Evolutionary conservation across 1,284 basidiomycete genomes (phyloP), one percentile per base, ranked within the genome.

Genomic region (Gymnopus androsaceus): DNA sequence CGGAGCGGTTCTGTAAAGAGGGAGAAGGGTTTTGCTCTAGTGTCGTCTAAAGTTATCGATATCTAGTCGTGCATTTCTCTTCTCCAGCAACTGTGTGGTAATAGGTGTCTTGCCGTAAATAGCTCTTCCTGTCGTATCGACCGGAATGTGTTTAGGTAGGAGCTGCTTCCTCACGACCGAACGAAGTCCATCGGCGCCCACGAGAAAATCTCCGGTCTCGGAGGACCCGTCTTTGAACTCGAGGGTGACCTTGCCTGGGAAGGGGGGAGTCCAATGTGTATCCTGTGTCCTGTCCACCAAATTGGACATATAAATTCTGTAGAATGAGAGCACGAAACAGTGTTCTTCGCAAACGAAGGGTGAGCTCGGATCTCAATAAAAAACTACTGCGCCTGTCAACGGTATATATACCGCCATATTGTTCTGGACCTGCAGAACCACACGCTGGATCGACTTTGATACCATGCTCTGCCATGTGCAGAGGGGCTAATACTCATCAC

Each of bases 401-500:
- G n/a, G 50, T 51, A 30, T 41, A 51, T 11, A 51, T 38, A n/a
- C 45, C 30, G 30, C 25, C 42, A 45, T 41, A 27, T 19, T 27
- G 21, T 15, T n/a, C 9, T 21, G 42, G n/a, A n/a, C n/a, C 25
- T 25, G 21, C 15, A 25, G 42, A 41, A 41, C n/a, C n/a, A n/a
- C 14, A 7, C 31, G 9, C 8, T 25, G 7, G 2, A 25, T 6
- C 42, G n/a, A 8, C 42, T 15, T 11, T 3, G 42, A 11, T 15
- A 5, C 17, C n/a, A 11, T 30, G 14, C 19, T 28, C 34, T 36
- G 49, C 15, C 19, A 8, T 15, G 23, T 25, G 34, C 51, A 21
- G 61, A 61, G n/a, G 88, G 88, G 61, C 88, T 89, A 61, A 92
- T 92, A 61, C 87, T 91, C 89, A 92, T 91, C 25, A 82, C 84